phyloP scores from a whole-genome alignment of 2,329 filamentous ascomycete species.

The Fusarium subglutinans region DNA sequence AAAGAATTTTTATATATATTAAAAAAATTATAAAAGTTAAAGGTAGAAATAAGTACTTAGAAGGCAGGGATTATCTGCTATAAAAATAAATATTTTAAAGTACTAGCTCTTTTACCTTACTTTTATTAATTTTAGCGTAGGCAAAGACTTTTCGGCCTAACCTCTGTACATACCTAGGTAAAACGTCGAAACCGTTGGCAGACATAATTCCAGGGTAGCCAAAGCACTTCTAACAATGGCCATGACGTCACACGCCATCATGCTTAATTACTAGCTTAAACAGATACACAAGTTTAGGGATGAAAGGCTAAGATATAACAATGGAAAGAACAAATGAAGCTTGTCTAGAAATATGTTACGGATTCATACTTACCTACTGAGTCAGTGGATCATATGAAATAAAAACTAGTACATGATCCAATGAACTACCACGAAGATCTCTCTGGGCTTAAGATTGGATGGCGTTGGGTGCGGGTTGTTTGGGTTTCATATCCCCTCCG shows the following conservation, averaged over 20 bases:
- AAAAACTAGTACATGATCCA: slow-evolving; percentile 5
- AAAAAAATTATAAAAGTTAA: no score
- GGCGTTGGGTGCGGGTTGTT: slow-evolving; percentile 23
- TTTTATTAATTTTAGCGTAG: no score
- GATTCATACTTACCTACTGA: neutral
- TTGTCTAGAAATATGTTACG: neutral
- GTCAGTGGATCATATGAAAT: neutral
- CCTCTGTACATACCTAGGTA: neutral
- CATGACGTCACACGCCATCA: slow-evolving; percentile 16
- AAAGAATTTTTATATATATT: no score
- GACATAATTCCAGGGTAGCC: neutral
- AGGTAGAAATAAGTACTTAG: no score
- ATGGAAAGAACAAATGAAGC: neutral
- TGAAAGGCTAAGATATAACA: neutral
- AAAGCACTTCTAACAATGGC: neutral
- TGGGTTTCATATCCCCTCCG: slow-evolving; percentile 28
- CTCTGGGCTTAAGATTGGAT: slow-evolving; percentile 30
- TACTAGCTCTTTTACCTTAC: no score
- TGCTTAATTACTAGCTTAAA: slow-evolving; percentile 23
- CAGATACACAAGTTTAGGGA: neutral
- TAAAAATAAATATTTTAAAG: no score
- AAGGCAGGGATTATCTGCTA: no score
- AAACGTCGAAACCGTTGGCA: neutral
- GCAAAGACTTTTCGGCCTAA: no score
- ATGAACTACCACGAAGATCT: slow-evolving; percentile 19